These are phyloP conservation scores for Wickerhamomyces chaumierensis DNA, from an alignment of 805 yeast species.

Conservation along the genomic window DNA sequence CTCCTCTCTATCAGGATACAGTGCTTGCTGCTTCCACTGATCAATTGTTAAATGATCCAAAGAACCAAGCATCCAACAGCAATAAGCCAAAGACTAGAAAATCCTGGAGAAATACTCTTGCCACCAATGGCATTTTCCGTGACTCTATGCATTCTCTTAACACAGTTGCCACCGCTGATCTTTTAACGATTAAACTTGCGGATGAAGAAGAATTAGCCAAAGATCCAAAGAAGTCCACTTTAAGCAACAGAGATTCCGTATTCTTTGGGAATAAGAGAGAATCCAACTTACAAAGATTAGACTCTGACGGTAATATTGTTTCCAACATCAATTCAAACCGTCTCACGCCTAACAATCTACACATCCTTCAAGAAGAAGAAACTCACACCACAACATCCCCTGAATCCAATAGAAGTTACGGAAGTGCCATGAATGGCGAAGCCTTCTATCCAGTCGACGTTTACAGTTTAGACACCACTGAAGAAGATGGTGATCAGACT, in stretches of 20 bases:
- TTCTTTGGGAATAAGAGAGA: conserved; percentile 21
- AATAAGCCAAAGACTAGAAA: conserved; percentile 25
- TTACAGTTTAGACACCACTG: conserved; percentile 10
- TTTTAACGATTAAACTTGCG: conserved; percentile 68
- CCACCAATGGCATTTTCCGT: conserved; percentile 27
- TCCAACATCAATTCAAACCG: conserved; percentile 5
- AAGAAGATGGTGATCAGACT: conserved; percentile 11
- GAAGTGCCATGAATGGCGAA: conserved; percentile 13
- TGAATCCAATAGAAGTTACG: conserved; percentile 4
- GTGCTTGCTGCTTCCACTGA: conserved; percentile 29
- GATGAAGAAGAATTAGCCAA: conserved; percentile 39
- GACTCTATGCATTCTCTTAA: conserved; percentile 64
- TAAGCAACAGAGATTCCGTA: conserved; percentile 30
- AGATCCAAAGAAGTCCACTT: conserved; percentile 29
- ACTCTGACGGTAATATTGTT: conserved; percentile 20
- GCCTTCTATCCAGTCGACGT: conserved; percentile 17
- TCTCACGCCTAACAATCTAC: conserved; percentile 11
- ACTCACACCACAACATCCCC: conserved; percentile 15
- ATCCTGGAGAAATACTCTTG: conserved; percentile 47
- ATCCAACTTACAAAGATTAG: conserved; percentile 16
- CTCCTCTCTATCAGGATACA: conserved; percentile 27
- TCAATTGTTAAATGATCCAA: conserved; percentile 3
- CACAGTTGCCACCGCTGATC: conserved; percentile 77
- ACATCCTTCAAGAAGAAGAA: conserved; percentile 15
- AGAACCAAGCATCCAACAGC: conserved; percentile 1